phyloP scores from a whole-genome alignment of 2,329 filamentous ascomycete species.

The Cytospora piceicola region DNA sequence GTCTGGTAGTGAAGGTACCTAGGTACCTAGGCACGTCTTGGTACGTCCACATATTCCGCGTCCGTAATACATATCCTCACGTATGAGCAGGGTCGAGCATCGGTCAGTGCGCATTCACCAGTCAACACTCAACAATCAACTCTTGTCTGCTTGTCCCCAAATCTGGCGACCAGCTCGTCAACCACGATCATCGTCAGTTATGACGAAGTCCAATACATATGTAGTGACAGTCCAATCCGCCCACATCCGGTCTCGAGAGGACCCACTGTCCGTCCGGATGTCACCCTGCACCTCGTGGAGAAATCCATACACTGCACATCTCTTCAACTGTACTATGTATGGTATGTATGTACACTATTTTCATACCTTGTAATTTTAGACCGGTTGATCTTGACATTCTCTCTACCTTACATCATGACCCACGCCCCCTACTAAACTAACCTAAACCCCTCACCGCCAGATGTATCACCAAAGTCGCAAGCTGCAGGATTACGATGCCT shows the following conservation, averaged over 20 bases:
- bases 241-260: neutral
- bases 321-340: no score
- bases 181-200: neutral
- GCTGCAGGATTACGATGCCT: no score
- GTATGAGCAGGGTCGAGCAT: neutral
- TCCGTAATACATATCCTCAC: neutral
- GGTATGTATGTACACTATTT: no score
- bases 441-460: no score
- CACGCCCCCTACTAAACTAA: no score
- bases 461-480: no score
- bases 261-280: neutral
- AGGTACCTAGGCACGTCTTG: neutral
- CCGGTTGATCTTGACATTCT: no score
- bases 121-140: neutral
- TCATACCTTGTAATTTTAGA: no score
- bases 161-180: slow-evolving; percentile 5
- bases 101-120: neutral
- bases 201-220: neutral
- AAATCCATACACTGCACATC: neutral
- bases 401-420: no score
- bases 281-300: neutral
- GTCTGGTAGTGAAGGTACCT: neutral
- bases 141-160: neutral
- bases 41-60: no score
- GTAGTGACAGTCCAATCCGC: neutral